Evolutionary conservation across 305 asterid species (phyloP), one percentile per base, ranked within the genome.

Genomic region (Plantago rigida): DNA sequence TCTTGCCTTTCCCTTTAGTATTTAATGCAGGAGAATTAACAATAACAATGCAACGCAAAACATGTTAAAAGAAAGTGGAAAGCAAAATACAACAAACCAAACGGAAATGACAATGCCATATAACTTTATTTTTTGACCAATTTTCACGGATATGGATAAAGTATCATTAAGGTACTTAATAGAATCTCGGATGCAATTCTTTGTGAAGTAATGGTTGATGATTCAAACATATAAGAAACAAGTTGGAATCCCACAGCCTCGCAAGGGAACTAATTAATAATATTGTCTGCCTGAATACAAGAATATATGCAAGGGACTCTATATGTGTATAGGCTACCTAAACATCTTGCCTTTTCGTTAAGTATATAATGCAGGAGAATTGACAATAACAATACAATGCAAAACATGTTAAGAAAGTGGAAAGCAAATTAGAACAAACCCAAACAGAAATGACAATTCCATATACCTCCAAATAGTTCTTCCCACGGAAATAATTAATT

Each of bases 381-480:
- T 31, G 7, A 31, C 39, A 31, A 5, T 31, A 31, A 31, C 0
- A 31, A 31, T 31, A 2, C 39, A 31, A 2, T 5, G 7, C 39
- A 31, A 31, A 31, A 31, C 13, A 52, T 52, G 57, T 17, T 52
- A 26, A 3, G 57, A 22, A 52, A 24, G 14, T 7, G 39, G 19
- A 17, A 17, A 31, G 39, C 39, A 52, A 26, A 19, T 36, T 64
- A 49, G 29, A 51, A 22, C 58, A 54, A 50, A 56, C 52, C 52
- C 4, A 41, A 51, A 56, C 65, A 52, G 22, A 67, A 69, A 66
- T 60, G 58, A 67, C 34, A 67, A 52, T 44, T 46, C 68, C 62
- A 44, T 14, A 63, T 80, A 92, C 97, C 99, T 92, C 99, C 69
- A 92, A 81, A 81, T 92, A 92, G 79, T 92, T 92, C 73, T 81